These are phyloP conservation scores for Starmerella davenportii DNA, from an alignment of 805 yeast genomes.

Conservation along the genomic window DNA sequence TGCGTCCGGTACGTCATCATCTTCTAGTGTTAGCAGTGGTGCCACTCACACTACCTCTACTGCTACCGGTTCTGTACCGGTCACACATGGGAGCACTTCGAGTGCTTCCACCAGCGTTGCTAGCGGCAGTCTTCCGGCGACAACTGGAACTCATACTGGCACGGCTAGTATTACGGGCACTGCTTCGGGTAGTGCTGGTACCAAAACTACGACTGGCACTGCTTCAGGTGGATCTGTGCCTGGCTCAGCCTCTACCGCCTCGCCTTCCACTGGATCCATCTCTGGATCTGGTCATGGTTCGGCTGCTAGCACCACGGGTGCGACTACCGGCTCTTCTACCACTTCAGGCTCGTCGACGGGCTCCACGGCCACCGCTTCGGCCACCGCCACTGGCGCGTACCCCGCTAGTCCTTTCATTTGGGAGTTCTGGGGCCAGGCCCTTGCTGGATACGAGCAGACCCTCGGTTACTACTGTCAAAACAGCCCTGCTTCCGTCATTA, in stretches of 20 bases:
- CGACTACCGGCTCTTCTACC: not conserved
- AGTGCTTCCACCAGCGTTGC: too few species aligned
- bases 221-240: too few species aligned
- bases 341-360: not conserved
- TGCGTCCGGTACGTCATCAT: not conserved
- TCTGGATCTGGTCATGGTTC: not conserved
- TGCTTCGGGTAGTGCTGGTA: not conserved
- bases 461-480: slow-evolving; percentile 46
- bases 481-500: slow-evolving; percentile 39
- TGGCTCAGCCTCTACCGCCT: too few species aligned
- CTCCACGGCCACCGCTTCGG: not conserved
- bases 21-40: not conserved
- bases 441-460: slow-evolving; percentile 39
- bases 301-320: not conserved
- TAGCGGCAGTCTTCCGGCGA: too few species aligned
- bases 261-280: too few species aligned
- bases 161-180: not conserved
- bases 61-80: too few species aligned
- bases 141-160: not conserved
- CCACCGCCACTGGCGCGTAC: not conserved
- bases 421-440: slow-evolving; percentile 71
- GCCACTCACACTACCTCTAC: not conserved
- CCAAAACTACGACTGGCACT: not conserved
- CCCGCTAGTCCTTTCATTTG: not conserved
- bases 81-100: too few species aligned